These are phyloP conservation scores for Fusarium algeriense DNA, from an alignment of 2,329 filamentous ascomycete genomes.

Conservation along the genomic window DNA sequence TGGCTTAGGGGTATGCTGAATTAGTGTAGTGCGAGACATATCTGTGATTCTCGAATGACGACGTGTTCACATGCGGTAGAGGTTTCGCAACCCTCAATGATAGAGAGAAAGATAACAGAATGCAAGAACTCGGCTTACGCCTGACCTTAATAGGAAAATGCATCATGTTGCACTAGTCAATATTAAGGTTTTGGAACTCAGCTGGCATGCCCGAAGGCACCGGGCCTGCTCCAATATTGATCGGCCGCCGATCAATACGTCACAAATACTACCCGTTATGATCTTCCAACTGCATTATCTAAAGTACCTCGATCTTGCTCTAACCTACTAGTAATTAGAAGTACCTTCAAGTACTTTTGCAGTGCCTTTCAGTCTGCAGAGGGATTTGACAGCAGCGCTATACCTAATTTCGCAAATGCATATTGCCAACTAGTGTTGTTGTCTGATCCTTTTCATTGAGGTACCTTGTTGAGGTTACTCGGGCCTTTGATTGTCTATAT, in stretches of 20 bases:
- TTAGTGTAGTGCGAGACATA: background rate
- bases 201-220: background rate
- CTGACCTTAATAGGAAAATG: background rate
- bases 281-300: rapidly evolving
- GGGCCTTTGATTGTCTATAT: background rate
- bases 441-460: background rate
- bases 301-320: background rate
- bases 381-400: background rate
- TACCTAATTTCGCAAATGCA: background rate
- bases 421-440: background rate
- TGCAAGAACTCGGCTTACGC: no score
- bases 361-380: background rate
- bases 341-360: background rate
- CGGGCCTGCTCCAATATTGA: no score
- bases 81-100: background rate
- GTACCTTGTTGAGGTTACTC: background rate
- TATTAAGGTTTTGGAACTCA: background rate
- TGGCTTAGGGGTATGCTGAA: no score
- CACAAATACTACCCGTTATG: background rate
- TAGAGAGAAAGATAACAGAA: no score
- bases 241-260: background rate
- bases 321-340: rapidly evolving
- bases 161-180: background rate
- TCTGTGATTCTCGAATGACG: rapidly evolving
- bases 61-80: rapidly evolving